Evolutionary conservation across 768 basidiomycete species (phyloP), one percentile per base, ranked within the genome.

Genomic region (Tulasnella sp.): DNA sequence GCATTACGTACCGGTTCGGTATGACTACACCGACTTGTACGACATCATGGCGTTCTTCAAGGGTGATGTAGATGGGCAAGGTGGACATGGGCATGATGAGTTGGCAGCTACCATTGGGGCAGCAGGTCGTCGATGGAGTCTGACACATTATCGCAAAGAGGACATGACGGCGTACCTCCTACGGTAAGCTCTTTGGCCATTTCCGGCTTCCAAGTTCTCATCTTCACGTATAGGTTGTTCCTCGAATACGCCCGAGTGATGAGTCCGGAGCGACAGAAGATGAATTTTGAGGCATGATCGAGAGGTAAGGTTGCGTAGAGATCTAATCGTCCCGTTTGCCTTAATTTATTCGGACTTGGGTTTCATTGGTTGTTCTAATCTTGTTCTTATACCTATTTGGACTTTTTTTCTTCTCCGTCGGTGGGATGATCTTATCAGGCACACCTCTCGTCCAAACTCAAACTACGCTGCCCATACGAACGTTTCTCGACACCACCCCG

Each of bases 1-100:
- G 11, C 84, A 86, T 66, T 87, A 86, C 63, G 74, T 86, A 0
- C 84, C 84, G 2, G 71, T 86, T 57, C 68, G 72, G 59, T 58
- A 82, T 0, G 81, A 83, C 61, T 74, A 82, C 14, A 74, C 76
- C 0, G 84, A 87, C 66, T 66, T 88, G 3, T 77, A 84, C 65
- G 86, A 88, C 62, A 71, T 79, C 3, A 73, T 85, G 45, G 69
- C 80, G 1, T 90, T 90, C 71, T 87, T 87, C 70, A 77, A 79
- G 0, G 83, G 84, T 0, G 75, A 77, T 61, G 73, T 73, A 8
- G 71, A 76, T 56, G 78, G 80, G n/a, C 73, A 75, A 56, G 78
- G 81, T n/a, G 73, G 75, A 37, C 75, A 75, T 5, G 58, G 72
- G 0, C 83, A 86, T 60, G 83, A 86, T 50, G 74, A 71, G 1